Percentiles rank a stretch among this genome's conserved stretches.
Conservation (phyloP, 2,329 filamentous ascomycete species). For the Penicillium digitatum region DNA sequence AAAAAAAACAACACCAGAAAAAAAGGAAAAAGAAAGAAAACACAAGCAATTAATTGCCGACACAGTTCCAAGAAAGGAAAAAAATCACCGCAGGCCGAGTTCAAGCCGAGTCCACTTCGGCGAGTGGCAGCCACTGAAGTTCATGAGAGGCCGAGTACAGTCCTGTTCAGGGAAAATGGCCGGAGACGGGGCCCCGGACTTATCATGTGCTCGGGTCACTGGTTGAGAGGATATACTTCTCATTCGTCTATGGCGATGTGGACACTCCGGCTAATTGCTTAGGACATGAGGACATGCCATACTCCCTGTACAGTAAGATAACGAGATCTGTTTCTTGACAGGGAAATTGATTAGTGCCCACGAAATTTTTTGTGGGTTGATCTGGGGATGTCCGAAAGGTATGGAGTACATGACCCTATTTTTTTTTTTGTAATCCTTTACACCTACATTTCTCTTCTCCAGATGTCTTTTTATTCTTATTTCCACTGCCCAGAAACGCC, state of each 20-base stretch:
- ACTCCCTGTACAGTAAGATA: background rate
- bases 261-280: slow-evolving; percentile 11
- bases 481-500: background rate
- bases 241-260: slow-evolving; percentile 7
- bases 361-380: slow-evolving; percentile 1
- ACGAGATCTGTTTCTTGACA: background rate
- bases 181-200: slow-evolving; percentile 21
- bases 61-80: background rate
- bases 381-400: slow-evolving; percentile 2
- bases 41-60: background rate
- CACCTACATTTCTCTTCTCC: background rate
- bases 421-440: too few species aligned
- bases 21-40: background rate
- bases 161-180: slow-evolving; percentile 18
- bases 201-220: slow-evolving; percentile 4
- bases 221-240: background rate
- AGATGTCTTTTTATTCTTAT: background rate
- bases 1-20: background rate
- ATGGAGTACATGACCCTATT: background rate
- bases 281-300: background rate
- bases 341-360: background rate
- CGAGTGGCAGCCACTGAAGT: slow-evolving; percentile 9
- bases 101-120: slow-evolving; percentile 18
- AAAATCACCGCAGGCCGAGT: slow-evolving; percentile 1
- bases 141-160: slow-evolving; percentile 1